phyloP scores from a whole-genome alignment of 2,329 filamentous ascomycete species.

The Lachnellula occidentalis region DNA sequence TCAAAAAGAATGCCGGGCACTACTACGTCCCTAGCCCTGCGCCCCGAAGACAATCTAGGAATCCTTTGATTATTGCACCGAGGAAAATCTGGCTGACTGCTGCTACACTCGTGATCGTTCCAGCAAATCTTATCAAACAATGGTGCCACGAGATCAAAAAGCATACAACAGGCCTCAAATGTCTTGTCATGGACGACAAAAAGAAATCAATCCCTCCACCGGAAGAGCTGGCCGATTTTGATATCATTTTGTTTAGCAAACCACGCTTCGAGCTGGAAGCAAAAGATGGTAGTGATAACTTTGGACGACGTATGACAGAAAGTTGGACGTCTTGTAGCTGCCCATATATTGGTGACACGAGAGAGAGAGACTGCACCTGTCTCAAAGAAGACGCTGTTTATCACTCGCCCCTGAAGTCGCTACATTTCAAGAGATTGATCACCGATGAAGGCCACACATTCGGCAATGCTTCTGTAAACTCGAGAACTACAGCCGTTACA shows the following conservation, averaged over 20 bases:
- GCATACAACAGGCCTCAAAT: slow-evolving; percentile 62
- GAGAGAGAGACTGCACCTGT: slow-evolving; percentile 40
- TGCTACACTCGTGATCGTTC: slow-evolving; percentile 73
- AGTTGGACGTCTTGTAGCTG: slow-evolving; percentile 8
- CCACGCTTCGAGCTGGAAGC: slow-evolving; percentile 66
- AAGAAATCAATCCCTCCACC: slow-evolving; percentile 50
- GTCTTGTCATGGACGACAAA: slow-evolving; percentile 55
- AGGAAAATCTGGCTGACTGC: slow-evolving; percentile 58
- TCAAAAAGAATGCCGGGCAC: slow-evolving; percentile 52
- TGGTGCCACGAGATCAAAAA: slow-evolving; percentile 78
- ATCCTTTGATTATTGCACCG: slow-evolving; percentile 34
- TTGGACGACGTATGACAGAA: slow-evolving; percentile 32
- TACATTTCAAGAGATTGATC: slow-evolving; percentile 85
- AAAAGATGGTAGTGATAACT: slow-evolving; percentile 41
- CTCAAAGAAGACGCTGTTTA: slow-evolving; percentile 37
- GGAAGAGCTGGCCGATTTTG: slow-evolving; percentile 57
- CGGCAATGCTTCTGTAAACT: slow-evolving; percentile 54
- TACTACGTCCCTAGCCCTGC: slow-evolving; percentile 51
- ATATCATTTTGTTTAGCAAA: slow-evolving; percentile 74
- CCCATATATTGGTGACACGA: slow-evolving; percentile 35
- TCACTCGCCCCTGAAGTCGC: slow-evolving; percentile 56
- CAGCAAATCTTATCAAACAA: slow-evolving; percentile 76
- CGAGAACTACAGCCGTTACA: slow-evolving; percentile 50
- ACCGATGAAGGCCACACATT: slow-evolving; percentile 89
- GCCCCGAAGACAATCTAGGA: slow-evolving; percentile 36